A percentile compares a stretch with the other conserved stretches of the same genome.
Evolutionary conservation across 1,284 basidiomycete genomes (phyloP).

Genomic region (Trichosporon inkin): DNA sequence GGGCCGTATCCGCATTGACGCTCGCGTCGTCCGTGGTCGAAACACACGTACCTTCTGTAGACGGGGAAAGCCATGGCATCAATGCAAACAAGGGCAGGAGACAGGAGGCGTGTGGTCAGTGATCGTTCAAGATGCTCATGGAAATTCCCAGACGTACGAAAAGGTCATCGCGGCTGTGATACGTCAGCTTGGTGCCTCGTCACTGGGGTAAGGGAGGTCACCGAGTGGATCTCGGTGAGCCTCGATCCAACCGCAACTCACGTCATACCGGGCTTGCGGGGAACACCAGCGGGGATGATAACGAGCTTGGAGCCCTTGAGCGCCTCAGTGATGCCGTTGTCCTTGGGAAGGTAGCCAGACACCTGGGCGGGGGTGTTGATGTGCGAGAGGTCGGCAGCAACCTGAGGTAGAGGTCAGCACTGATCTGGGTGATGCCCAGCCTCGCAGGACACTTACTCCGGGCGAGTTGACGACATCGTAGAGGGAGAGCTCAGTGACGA

Average conservation of each 20-base stretch:
- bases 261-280: constrained; percentile 70
- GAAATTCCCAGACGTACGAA: constrained; percentile 65
- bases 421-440: not conserved
- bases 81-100: not conserved
- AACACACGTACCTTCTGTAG: constrained; percentile 36
- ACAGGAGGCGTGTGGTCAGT: constrained; percentile 2
- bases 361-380: constrained; percentile 86
- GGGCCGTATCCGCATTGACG: not conserved
- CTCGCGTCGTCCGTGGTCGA: too few species aligned
- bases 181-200: constrained; percentile 11
- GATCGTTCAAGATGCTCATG: not conserved
- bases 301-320: constrained; percentile 60
- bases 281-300: constrained; percentile 96
- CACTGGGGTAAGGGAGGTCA: not conserved
- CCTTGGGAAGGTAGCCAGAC: constrained; percentile 51
- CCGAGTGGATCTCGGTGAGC: not conserved
- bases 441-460: constrained; percentile 39
- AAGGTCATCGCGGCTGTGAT: constrained; percentile 77
- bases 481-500: constrained; percentile 79
- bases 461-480: constrained; percentile 65
- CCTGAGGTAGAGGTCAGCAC: constrained; percentile 28
- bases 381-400: constrained; percentile 89
- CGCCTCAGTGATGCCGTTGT: constrained; percentile 48
- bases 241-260: constrained; percentile 49
- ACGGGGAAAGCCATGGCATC: not conserved